Conservation (phyloP, 2,329 filamentous ascomycete species). For the Colletotrichum agaves region DNA sequence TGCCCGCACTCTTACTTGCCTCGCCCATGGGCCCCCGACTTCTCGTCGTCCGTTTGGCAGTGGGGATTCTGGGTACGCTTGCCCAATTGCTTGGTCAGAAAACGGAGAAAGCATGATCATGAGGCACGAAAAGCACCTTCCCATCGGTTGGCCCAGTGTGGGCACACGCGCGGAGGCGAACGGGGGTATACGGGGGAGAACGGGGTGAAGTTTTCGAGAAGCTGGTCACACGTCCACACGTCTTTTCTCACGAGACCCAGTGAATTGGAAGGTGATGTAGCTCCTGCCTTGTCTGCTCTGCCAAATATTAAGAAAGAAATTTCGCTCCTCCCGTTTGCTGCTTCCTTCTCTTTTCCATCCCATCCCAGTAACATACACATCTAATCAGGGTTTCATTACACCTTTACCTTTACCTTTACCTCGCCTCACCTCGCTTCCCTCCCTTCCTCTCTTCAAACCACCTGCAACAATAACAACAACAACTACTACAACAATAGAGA, state of each 20-base stretch:
- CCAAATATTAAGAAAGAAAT: conserved; percentile 6
- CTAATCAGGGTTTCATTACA: conserved; percentile 30
- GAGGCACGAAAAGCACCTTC: conserved; percentile 33
- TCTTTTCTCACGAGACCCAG: background rate
- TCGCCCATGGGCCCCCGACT: conserved; percentile 35
- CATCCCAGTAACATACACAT: background rate
- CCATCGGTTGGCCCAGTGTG: conserved; percentile 21
- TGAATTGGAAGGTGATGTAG: conserved; percentile 8
- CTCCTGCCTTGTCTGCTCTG: background rate
- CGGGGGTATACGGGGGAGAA: conserved; percentile 32
- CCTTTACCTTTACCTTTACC: background rate
- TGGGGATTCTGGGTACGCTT: background rate
- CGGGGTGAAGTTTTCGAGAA: conserved; percentile 18
- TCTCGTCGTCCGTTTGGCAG: no score
- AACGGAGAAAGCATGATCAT: conserved; percentile 27
- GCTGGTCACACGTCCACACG: conserved; percentile 14
- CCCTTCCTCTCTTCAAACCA: background rate
- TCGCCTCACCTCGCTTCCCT: background rate
- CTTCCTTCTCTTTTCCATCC: background rate
- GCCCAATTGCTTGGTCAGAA: conserved; percentile 12
- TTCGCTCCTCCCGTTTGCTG: conserved; percentile 6
- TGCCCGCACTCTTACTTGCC: conserved; percentile 27
- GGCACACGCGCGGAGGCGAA: conserved; percentile 31
- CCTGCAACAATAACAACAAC: background rate
- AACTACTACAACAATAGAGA: background rate